Evolutionary conservation across 305 asterid species (phyloP), one percentile per base, ranked within the genome.

Genomic region (Caryopteris hybrid): DNA sequence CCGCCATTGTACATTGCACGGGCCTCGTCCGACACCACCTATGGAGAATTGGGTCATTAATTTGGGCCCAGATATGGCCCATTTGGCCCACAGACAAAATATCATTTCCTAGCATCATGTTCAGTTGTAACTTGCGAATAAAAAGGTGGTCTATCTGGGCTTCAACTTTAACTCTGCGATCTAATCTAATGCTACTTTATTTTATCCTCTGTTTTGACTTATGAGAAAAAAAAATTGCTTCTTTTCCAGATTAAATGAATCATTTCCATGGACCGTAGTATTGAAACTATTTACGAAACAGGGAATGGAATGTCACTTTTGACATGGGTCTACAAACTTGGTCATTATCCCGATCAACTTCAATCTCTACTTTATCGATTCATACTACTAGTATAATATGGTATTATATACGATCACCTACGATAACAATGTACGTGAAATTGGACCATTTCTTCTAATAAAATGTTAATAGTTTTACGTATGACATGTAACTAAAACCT

Each of bases 1-100:
- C 94, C 95, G 5, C 87, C 89, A 7, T 89, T 89, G 76, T 84
- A 84, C 95, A 89, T 87, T 41, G 95, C 95, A 22, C 96, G 73
- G 16, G 78, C 95, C 81, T 89, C 96, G 27, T 81, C 85, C 4
- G 95, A 89, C 17, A 87, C 91, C 21, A 82, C 91, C 96, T 85
- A 84, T 21, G 10, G 17, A 23, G 23, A 25, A 25, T 17, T 50
- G 46, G 56, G 23, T 29, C 54, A 29, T 61, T 25, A 17, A 20
- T 18, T 11, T 66, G 63, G 71, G 43, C 64, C 71, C 31, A 25
- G 3, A 25, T 25, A 4, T 25, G 13, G 16, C 2, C 29, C 10
- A 8, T 2, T 2, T 25, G 64, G 68, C 76, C 76, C 38, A 64
- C 36, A 16, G 0, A 53, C 16, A 6, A 29, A 8, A 21, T 6